Evolutionary conservation across 164 flowering plant species (phyloP).

Genomic region (Vitis cinerea): DNA sequence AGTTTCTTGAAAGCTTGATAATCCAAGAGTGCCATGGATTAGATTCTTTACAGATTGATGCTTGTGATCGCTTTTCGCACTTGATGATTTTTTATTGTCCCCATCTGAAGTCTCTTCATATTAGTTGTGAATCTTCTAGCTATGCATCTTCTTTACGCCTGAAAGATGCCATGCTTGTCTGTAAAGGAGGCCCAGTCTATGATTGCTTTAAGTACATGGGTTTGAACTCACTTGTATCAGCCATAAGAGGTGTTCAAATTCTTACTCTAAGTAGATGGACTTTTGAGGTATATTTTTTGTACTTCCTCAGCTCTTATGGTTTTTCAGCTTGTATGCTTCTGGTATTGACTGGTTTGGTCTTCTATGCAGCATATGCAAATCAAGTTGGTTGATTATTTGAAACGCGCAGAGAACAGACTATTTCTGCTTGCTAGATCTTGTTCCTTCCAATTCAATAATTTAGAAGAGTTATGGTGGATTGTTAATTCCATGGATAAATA

Average conservation of each 20-base stretch:
- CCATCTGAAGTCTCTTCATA: background rate
- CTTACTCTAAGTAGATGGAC: background rate
- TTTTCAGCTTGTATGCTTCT: too few relatives aligned
- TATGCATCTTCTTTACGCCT: too few relatives aligned
- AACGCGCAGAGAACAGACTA: too few relatives aligned
- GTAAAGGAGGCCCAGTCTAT: background rate
- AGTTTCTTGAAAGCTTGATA: slow-evolving; percentile 22
- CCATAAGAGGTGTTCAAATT: background rate
- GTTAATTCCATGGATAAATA: background rate
- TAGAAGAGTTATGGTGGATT: background rate
- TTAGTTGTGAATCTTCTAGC: too few relatives aligned
- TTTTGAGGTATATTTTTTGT: background rate
- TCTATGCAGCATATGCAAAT: background rate
- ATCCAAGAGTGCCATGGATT: slow-evolving; percentile 20
- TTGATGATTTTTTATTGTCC: background rate
- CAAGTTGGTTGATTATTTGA: too few relatives aligned
- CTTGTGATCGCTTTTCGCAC: slow-evolving; percentile 4
- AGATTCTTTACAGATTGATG: slow-evolving; percentile 8
- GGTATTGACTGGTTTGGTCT: background rate
- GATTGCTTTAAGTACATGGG: too few relatives aligned
- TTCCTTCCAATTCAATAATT: slow-evolving; percentile 1
- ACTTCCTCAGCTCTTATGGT: background rate
- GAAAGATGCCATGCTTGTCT: slow-evolving; percentile 1
- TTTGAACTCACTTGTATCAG: background rate
- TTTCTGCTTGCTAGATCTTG: too few relatives aligned